Percentiles rank a stretch among this genome's conserved stretches.
Evolutionary conservation across 257 asterid species (phyloP).

Genomic region (Solanum neorickii): DNA sequence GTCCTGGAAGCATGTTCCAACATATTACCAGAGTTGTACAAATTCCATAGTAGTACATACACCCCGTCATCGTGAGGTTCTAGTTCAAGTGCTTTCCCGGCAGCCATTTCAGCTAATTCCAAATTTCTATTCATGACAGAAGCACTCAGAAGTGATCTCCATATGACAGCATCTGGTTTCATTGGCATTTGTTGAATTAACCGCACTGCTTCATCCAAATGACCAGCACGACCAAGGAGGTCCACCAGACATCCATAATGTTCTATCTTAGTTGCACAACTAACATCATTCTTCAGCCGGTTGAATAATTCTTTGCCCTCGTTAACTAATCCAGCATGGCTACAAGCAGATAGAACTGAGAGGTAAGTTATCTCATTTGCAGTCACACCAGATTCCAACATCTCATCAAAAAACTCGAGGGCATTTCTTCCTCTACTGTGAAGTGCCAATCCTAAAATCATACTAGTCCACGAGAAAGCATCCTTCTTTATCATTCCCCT

Average conservation of each 20-base stretch:
- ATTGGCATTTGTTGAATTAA: conserved; percentile 50
- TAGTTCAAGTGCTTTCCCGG: conserved; percentile 42
- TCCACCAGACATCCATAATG: conserved; percentile 79
- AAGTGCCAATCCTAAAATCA: conserved; percentile 62
- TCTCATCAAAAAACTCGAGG: conserved; percentile 39
- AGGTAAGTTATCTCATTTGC: conserved; percentile 65
- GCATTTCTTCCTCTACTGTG: conserved; percentile 56
- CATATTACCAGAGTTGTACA: conserved; percentile 40
- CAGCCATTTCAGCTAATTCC: conserved; percentile 55
- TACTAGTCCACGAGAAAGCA: conserved; percentile 60
- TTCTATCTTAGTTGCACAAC: conserved; percentile 33
- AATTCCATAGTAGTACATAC: conserved; percentile 47
- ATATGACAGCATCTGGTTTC: conserved; percentile 66
- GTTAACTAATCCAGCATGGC: conserved; percentile 58
- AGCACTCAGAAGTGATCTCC: conserved; percentile 61
- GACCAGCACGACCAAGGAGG: conserved; percentile 64
- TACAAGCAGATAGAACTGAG: conserved; percentile 61
- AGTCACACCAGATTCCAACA: conserved; percentile 42
- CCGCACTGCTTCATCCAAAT: conserved; percentile 32
- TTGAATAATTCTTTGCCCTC: conserved; percentile 58
- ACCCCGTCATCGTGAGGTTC: conserved; percentile 61
- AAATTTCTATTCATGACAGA: conserved; percentile 34
- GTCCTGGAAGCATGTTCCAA: conserved; percentile 47
- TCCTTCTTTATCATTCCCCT: conserved; percentile 38
- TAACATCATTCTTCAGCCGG: conserved; percentile 6